A percentile compares a stretch with the other conserved stretches of the same genome.
phyloP scores from a whole-genome alignment of 345 rosid genomes.

The Boechera retrofracta region DNA sequence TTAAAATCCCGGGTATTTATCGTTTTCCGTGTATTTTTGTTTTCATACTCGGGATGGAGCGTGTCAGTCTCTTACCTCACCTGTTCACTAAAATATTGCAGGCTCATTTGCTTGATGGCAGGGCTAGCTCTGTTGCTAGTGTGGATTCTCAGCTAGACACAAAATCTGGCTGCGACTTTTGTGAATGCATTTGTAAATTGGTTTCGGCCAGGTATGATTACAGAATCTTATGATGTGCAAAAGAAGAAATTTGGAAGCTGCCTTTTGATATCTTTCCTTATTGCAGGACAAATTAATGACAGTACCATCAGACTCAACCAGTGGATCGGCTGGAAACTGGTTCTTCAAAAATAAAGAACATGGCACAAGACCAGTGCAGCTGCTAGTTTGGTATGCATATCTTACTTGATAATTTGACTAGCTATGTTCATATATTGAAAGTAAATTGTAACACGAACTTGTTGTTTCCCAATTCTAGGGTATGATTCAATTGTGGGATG shows the following conservation, averaged over 20 bases:
- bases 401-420: slow-evolving; percentile 15
- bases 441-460: slow-evolving; percentile 21
- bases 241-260: neutral
- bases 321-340: slow-evolving; percentile 81
- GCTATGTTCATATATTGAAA: slow-evolving; percentile 21
- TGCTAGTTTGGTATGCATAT: slow-evolving; percentile 79
- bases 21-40: too few species aligned
- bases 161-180: slow-evolving; percentile 96
- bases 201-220: slow-evolving; percentile 85
- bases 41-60: too few species aligned
- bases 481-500: too few species aligned
- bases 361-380: slow-evolving; percentile 87
- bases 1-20: too few species aligned
- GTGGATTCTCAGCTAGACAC: slow-evolving; percentile 85
- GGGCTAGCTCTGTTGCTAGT: slow-evolving; percentile 74
- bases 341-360: slow-evolving; percentile 58
- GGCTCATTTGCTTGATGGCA: slow-evolving; percentile 97
- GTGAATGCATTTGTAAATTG: slow-evolving; percentile 99
- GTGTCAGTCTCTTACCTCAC: slow-evolving; percentile 10
- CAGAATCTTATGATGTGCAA: slow-evolving; percentile 41
- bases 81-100: slow-evolving; percentile 43
- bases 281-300: slow-evolving; percentile 94
- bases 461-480: slow-evolving; percentile 57
- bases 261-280: slow-evolving; percentile 26
- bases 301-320: slow-evolving; percentile 70